phyloP scores from a whole-genome alignment of 129 eudicot genomes.

The Glebionis coronaria region DNA sequence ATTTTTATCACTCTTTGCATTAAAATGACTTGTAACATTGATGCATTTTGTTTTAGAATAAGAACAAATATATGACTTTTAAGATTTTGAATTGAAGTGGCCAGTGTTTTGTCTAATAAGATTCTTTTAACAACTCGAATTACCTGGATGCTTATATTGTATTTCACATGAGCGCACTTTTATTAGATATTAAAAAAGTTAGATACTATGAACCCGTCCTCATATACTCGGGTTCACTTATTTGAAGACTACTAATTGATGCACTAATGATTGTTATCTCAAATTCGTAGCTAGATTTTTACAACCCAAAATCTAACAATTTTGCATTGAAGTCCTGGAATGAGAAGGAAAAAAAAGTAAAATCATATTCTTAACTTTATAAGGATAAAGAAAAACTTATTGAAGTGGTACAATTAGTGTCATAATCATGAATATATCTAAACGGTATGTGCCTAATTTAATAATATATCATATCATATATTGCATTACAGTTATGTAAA shows the following conservation, averaged over 20 bases:
- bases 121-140: background rate
- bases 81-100: background rate
- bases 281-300: background rate
- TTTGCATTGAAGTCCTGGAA: slow-evolving; percentile 17
- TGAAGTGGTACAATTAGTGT: background rate
- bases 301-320: slow-evolving; percentile 16
- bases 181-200: too few species aligned
- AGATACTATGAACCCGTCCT: background rate
- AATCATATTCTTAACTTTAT: background rate
- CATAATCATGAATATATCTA: background rate
- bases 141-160: background rate
- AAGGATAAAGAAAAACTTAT: background rate
- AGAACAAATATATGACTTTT: too few species aligned
- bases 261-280: background rate
- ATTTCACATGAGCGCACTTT: background rate
- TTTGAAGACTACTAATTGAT: background rate
- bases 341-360: too few species aligned
- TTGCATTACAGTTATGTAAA: too few species aligned
- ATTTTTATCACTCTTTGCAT: slow-evolving; percentile 32
- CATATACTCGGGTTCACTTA: slow-evolving; percentile 12
- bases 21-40: slow-evolving; percentile 24
- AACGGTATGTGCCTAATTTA: slow-evolving; percentile 19
- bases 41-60: background rate
- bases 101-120: background rate
- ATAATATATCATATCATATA: slow-evolving; percentile 28